Conservation (phyloP, 257 asterid genomes). For the Paraleonurus japonicus region DNA sequence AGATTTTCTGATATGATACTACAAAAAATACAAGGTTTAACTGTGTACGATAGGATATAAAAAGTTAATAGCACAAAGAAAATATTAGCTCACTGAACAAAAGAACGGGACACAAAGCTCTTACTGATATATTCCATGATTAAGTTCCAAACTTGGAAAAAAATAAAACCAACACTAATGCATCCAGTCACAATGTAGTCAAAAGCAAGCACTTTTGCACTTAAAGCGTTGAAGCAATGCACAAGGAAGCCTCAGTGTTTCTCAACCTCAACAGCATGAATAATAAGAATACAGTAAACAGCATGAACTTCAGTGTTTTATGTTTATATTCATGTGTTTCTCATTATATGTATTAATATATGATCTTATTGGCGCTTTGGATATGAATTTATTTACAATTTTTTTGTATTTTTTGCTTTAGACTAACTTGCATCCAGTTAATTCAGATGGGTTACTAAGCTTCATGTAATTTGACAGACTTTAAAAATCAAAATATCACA, state of each 20-base stretch:
- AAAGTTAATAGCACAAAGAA: not conserved
- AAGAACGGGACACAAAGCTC: not conserved
- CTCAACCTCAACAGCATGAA: no score
- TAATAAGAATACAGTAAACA: no score
- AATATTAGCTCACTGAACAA: not conserved
- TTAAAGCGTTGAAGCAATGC: no score
- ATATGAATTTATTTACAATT: not conserved
- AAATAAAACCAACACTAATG: not conserved
- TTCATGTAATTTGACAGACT: not conserved
- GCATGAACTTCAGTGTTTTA: no score
- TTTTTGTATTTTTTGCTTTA: not conserved
- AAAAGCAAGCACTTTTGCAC: no score
- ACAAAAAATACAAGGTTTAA: not conserved
- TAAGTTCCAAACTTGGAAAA: not conserved
- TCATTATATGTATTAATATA: not conserved
- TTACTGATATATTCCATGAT: not conserved
- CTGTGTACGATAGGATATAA: not conserved
- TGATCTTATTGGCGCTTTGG: not conserved
- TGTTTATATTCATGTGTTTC: no score
- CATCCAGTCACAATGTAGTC: not conserved
- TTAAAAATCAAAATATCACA: conserved; percentile 18
- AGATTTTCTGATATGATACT: not conserved
- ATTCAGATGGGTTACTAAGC: not conserved
- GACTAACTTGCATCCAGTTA: not conserved
- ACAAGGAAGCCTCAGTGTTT: no score